phyloP scores from a whole-genome alignment of 176 grass and related monocot species.

The Chrysopogon serrulatus region DNA sequence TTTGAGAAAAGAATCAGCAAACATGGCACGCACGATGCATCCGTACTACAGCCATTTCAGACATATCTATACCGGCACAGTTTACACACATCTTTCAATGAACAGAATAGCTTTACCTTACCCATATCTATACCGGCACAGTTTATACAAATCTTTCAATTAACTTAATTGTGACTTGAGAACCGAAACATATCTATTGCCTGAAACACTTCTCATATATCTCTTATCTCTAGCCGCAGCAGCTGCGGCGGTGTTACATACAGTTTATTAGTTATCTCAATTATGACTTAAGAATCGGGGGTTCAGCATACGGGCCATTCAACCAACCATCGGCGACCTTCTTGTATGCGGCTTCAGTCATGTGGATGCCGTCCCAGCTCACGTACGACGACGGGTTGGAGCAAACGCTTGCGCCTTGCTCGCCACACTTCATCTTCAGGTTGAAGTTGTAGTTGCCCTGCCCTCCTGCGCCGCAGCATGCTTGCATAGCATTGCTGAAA shows the following conservation, averaged over 20 bases:
- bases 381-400: slow-evolving; percentile 52
- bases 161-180: slow-evolving; percentile 28
- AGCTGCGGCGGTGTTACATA: slow-evolving; percentile 9
- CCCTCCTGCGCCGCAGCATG: slow-evolving; percentile 77
- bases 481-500: slow-evolving; percentile 59
- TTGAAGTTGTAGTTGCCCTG: slow-evolving; percentile 88
- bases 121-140: slow-evolving; percentile 37
- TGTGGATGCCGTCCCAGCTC: slow-evolving; percentile 96
- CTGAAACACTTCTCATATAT: slow-evolving; percentile 17
- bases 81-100: slow-evolving; percentile 32
- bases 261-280: slow-evolving; percentile 10
- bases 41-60: slow-evolving; percentile 31
- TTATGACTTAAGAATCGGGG: slow-evolving; percentile 66
- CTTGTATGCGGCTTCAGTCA: slow-evolving; percentile 85
- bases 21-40: slow-evolving; percentile 27
- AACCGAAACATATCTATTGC: slow-evolving; percentile 1
- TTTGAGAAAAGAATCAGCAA: slow-evolving; percentile 30
- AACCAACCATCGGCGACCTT: slow-evolving; percentile 74
- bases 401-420: slow-evolving; percentile 65
- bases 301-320: slow-evolving; percentile 68
- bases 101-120: too few relatives aligned
- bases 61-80: slow-evolving; percentile 37
- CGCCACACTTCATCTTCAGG: slow-evolving; percentile 73
- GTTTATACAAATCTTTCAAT: slow-evolving; percentile 34
- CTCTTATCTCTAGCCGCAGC: slow-evolving; percentile 21